phyloP scores from a whole-genome alignment of 2,329 filamentous ascomycete genomes.

The Spiromastix sp. region DNA sequence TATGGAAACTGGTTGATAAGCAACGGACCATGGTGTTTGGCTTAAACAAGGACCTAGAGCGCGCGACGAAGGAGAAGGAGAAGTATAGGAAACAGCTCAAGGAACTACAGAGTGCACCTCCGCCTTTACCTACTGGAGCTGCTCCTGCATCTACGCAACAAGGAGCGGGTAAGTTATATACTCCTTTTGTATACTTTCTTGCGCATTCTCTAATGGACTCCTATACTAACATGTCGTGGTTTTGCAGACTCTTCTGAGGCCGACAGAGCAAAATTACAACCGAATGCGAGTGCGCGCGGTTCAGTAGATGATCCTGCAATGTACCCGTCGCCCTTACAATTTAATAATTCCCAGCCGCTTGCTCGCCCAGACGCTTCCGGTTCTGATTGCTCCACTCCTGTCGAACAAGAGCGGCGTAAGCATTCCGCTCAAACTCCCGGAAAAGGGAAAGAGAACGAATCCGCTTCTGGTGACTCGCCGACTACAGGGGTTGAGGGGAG shows the following conservation, averaged over 20 bases:
- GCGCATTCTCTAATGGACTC: no score
- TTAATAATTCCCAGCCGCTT: slow-evolving; percentile 1
- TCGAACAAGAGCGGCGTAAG: background rate
- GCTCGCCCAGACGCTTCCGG: background rate
- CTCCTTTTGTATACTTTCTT: no score
- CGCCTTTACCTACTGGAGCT: slow-evolving; percentile 5
- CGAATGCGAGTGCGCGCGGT: background rate
- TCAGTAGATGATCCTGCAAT: slow-evolving; percentile 2
- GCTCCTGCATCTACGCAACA: background rate
- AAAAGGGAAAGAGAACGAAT: background rate
- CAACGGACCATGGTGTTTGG: slow-evolving; percentile 88
- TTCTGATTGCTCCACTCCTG: slow-evolving; percentile 2
- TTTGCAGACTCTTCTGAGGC: background rate
- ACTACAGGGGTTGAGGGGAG: background rate
- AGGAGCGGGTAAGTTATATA: no score
- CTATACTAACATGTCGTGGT: no score
- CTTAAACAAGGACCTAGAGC: slow-evolving; percentile 87
- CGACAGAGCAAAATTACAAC: slow-evolving; percentile 1
- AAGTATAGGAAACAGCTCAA: slow-evolving; percentile 85
- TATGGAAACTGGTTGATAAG: slow-evolving; percentile 95
- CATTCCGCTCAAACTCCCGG: background rate
- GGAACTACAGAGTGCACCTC: slow-evolving; percentile 43
- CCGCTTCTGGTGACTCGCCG: background rate
- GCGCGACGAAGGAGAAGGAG: slow-evolving; percentile 86
- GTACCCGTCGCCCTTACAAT: slow-evolving; percentile 1